phyloP scores from a whole-genome alignment of 352 stramenopile species.

The Globisporangium camurandrum region DNA sequence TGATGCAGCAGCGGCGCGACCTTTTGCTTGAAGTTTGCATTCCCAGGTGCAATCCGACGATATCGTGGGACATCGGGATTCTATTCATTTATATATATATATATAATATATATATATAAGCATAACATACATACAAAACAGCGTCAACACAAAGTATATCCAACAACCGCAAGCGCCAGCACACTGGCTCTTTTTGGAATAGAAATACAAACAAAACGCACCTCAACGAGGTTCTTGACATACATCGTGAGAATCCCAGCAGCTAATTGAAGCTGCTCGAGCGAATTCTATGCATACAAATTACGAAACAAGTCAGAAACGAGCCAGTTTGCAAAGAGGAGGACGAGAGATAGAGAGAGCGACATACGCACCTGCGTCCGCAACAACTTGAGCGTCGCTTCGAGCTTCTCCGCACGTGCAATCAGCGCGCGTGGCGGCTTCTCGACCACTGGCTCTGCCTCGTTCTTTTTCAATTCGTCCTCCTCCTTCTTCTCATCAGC shows the following conservation, averaged over 20 bases:
- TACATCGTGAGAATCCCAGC: constrained; percentile 79
- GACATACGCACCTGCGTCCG: constrained; percentile 30
- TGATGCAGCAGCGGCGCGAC: constrained; percentile 77
- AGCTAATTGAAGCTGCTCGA: constrained; percentile 61
- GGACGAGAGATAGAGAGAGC: neutral
- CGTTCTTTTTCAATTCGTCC: too few relatives aligned
- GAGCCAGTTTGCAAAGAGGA: too few relatives aligned
- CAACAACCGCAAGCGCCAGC: too few relatives aligned
- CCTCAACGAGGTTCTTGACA: constrained; percentile 80
- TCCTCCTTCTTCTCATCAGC: too few relatives aligned
- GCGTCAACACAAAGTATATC: too few relatives aligned
- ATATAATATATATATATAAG: too few relatives aligned
- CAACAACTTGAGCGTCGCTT: constrained; percentile 38
- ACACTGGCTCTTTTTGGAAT: too few relatives aligned
- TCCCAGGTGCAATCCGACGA: constrained; percentile 64
- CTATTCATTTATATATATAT: too few relatives aligned
- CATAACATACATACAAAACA: neutral
- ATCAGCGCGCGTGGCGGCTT: constrained; percentile 5
- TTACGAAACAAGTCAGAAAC: constrained; percentile 3
- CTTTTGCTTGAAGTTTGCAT: constrained; percentile 83
- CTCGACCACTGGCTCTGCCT: neutral
- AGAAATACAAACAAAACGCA: constrained; percentile 18
- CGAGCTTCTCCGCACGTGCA: constrained; percentile 35
- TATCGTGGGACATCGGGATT: constrained; percentile 79
- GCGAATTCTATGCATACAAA: constrained; percentile 39